Percentiles rank a stretch among this genome's conserved stretches.
These are phyloP conservation scores for Penicillium sp. DNA, from an alignment of 2,329 filamentous ascomycete species.

Conservation along the genomic window DNA sequence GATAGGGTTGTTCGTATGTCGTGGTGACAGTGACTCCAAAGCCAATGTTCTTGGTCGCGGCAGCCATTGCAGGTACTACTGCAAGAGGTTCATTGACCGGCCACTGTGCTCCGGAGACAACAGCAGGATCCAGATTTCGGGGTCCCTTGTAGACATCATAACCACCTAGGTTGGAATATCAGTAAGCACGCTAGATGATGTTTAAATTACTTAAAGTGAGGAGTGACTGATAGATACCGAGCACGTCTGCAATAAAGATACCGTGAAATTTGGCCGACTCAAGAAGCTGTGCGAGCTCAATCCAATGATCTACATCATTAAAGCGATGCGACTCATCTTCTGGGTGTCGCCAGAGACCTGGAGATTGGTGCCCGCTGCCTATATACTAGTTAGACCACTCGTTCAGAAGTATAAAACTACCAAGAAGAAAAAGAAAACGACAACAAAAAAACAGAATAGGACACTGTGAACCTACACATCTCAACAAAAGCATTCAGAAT, in stretches of 20 bases:
- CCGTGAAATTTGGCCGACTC: constrained; percentile 68
- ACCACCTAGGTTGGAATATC: constrained; percentile 48
- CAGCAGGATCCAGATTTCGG: constrained; percentile 62
- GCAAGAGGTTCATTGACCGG: constrained; percentile 72
- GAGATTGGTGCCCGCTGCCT: constrained; percentile 58
- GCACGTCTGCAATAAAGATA: constrained; percentile 70
- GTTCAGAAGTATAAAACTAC: too few species aligned
- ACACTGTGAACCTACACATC: constrained; percentile 44
- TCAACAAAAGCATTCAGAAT: constrained; percentile 58
- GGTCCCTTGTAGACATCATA: constrained; percentile 73
- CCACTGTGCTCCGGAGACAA: constrained; percentile 68
- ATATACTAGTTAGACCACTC: neutral
- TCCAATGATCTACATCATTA: constrained; percentile 65
- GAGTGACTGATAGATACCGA: constrained; percentile 46
- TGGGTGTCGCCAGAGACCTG: constrained; percentile 67
- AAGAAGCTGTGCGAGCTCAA: constrained; percentile 62
- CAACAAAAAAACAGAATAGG: neutral
- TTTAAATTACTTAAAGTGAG: too few species aligned
- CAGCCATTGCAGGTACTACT: constrained; percentile 69
- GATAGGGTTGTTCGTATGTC: constrained; percentile 71
- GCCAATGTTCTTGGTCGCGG: constrained; percentile 67
- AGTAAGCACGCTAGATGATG: neutral
- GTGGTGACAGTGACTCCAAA: constrained; percentile 71
- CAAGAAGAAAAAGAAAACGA: neutral
- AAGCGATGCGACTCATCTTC: constrained; percentile 66